Conservation (phyloP, 495 filamentous ascomycete species). For the Tuber umbilicatum region DNA sequence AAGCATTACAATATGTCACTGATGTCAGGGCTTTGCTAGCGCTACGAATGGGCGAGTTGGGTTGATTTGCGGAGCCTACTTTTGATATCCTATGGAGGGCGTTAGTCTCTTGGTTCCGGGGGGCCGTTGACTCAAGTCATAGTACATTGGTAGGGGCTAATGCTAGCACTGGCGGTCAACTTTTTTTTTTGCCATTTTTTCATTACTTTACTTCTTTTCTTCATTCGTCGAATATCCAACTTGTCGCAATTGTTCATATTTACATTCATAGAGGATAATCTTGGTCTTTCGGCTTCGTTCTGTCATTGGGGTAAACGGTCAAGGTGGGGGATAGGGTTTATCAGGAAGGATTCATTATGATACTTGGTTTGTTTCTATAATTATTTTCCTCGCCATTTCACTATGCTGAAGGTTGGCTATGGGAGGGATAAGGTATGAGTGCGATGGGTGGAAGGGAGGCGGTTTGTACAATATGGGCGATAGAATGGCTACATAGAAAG, state of each 20-base stretch:
- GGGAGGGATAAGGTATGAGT: not conserved
- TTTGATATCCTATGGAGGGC: not conserved
- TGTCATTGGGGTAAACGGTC: not conserved
- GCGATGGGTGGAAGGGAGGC: not conserved
- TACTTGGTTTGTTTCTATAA: not conserved
- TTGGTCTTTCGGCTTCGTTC: not conserved
- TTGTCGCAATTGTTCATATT: conserved; percentile 1
- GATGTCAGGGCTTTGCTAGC: conserved; percentile 87
- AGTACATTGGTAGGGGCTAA: not conserved
- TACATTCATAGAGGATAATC: conserved; percentile 4
- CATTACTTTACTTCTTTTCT: not conserved
- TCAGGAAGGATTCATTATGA: not conserved
- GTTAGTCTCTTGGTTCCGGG: not conserved
- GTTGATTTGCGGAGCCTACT: not conserved
- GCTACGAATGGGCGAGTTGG: conserved; percentile 68
- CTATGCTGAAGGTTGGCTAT: not conserved
- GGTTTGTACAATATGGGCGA: not conserved
- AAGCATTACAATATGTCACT: conserved; percentile 90
- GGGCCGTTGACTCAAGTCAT: not conserved
- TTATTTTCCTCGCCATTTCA: not conserved
- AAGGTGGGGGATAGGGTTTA: not conserved
- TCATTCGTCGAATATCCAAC: not conserved
- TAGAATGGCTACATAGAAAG: not conserved
- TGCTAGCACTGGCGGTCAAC: not conserved
- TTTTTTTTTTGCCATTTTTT: not conserved